Conservation (phyloP, 441 rosid genomes). For the Pelargonium australe region DNA sequence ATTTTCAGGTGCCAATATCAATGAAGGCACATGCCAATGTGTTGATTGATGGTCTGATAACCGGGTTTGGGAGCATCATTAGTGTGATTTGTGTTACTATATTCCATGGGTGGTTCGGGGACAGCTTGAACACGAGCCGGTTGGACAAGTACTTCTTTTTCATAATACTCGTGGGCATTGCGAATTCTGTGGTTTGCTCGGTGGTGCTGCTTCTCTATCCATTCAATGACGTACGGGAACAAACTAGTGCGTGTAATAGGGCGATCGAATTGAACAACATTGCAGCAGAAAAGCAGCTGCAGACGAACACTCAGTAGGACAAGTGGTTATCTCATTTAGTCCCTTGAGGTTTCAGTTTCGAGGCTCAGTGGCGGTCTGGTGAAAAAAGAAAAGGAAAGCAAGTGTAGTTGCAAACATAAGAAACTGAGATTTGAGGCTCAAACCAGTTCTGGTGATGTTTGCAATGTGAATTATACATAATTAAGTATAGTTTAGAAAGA, state of each 20-base stretch:
- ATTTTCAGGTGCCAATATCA: conserved; percentile 3
- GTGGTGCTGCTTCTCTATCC: background rate
- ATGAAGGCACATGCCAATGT: conserved; percentile 1
- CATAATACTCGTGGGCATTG: conserved; percentile 2
- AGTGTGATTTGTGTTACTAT: background rate
- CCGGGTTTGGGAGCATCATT: conserved; percentile 3
- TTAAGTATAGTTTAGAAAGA: too few species aligned
- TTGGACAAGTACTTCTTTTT: conserved; percentile 2
- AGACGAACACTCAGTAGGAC: too few species aligned
- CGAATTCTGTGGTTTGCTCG: background rate
- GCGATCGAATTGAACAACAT: background rate
- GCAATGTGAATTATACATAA: too few species aligned
- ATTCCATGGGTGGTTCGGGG: background rate
- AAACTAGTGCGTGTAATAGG: background rate
- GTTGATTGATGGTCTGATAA: conserved; percentile 3
- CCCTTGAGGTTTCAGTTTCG: too few species aligned
- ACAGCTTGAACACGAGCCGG: conserved; percentile 5
- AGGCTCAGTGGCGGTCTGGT: too few species aligned
- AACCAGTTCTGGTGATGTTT: too few species aligned
- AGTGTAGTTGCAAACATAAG: too few species aligned
- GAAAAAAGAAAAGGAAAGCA: too few species aligned
- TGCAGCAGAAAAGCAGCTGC: too few species aligned
- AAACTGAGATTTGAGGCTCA: too few species aligned
- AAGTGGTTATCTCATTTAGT: too few species aligned
- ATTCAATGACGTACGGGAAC: background rate